phyloP scores from a whole-genome alignment of 106 monocot species.

The Phalaenopsis aphrodite region DNA sequence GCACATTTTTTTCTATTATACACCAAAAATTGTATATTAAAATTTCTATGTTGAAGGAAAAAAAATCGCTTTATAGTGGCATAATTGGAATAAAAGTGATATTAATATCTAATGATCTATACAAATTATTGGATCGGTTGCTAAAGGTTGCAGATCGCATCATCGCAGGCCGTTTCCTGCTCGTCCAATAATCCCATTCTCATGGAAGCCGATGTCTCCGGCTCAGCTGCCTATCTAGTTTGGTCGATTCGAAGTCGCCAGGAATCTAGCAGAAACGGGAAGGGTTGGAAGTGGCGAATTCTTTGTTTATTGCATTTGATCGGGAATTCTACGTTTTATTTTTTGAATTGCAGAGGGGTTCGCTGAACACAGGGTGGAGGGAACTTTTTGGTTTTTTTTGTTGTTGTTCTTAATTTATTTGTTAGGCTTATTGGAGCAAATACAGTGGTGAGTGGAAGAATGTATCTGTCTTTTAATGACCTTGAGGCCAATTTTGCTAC shows the following conservation, averaged over 20 bases:
- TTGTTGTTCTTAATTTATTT: conserved; percentile 15
- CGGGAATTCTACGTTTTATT: not conserved
- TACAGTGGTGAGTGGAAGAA: conserved; percentile 67
- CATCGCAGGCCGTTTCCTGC: not conserved
- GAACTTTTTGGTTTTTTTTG: conserved; percentile 9
- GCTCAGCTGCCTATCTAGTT: not conserved
- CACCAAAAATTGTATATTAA: too few relatives aligned
- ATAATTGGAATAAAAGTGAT: too few relatives aligned
- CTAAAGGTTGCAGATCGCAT: not conserved
- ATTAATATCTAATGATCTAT: too few relatives aligned
- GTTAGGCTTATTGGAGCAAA: conserved; percentile 27
- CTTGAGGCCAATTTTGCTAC: conserved; percentile 74
- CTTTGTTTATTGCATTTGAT: not conserved
- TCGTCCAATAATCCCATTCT: conserved; percentile 1
- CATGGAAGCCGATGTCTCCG: conserved; percentile 29
- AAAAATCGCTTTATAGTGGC: too few relatives aligned
- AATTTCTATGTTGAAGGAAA: too few relatives aligned
- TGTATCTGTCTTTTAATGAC: conserved; percentile 60
- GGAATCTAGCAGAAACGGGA: not conserved
- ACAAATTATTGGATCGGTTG: too few relatives aligned
- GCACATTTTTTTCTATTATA: too few relatives aligned
- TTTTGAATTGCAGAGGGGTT: conserved; percentile 6
- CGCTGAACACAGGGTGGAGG: not conserved
- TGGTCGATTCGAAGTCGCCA: not conserved
- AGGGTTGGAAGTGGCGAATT: not conserved